A percentile compares a stretch with the other conserved stretches of the same genome.
Conservation (phyloP, 1,284 basidiomycete genomes). For the Trichosporon sp. region DNA sequence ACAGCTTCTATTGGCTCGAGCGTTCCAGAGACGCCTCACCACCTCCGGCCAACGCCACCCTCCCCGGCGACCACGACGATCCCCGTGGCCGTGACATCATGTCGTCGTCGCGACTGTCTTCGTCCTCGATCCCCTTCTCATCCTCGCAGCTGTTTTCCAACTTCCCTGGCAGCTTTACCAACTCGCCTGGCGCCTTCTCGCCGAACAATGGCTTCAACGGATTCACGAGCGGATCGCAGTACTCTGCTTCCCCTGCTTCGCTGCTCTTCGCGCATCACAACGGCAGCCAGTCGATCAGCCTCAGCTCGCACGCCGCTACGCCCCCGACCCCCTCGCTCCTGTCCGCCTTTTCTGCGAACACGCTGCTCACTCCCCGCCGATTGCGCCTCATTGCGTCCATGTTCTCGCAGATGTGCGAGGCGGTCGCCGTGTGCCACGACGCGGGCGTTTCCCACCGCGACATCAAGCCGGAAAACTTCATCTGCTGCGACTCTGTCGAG, state of each 20-base stretch:
- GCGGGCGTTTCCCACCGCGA: conserved; percentile 90
- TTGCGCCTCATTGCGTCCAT: conserved; percentile 89
- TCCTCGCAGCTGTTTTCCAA: conserved; percentile 40
- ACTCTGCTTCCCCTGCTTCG: conserved; percentile 35
- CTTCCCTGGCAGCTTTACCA: conserved; percentile 31
- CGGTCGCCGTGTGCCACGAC: conserved; percentile 92
- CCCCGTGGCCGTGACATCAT: conserved; percentile 26
- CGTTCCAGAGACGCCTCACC: conserved; percentile 81
- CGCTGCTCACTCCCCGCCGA: conserved; percentile 77
- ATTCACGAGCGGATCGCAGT: conserved; percentile 7
- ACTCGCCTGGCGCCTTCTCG: conserved; percentile 34
- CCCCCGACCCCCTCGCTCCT: conserved; percentile 91
- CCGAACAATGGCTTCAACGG: conserved; percentile 11
- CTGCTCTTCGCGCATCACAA: conserved; percentile 43
- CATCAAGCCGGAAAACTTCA: conserved; percentile 97
- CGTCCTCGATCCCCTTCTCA: conserved; percentile 47
- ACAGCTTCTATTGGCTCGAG: conserved; percentile 87
- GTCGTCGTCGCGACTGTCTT: conserved; percentile 46
- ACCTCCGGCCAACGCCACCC: conserved; percentile 50
- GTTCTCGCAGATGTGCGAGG: conserved; percentile 98
- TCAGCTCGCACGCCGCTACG: conserved; percentile 53
- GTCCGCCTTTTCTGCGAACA: conserved; percentile 73
- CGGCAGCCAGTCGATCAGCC: conserved; percentile 17
- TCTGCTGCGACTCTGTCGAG: conserved; percentile 70
- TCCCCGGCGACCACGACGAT: conserved; percentile 38